phyloP scores from a whole-genome alignment of 163 green algal species.

The Volvox carteri region DNA sequence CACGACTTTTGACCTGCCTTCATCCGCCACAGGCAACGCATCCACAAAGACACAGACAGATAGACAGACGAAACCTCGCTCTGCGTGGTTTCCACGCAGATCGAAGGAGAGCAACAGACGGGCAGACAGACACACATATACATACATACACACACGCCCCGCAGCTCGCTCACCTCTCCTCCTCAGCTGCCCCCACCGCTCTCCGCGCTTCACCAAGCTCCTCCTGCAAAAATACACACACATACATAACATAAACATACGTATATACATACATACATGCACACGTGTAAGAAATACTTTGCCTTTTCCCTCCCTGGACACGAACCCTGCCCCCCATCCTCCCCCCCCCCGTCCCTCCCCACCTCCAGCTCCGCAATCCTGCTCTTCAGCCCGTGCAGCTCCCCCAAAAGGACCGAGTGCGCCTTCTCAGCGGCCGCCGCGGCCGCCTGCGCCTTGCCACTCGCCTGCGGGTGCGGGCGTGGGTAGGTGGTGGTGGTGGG shows the following conservation, averaged over 20 bases:
- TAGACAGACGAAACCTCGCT: too few relatives aligned
- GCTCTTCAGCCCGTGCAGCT: neutral
- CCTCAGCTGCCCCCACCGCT: neutral
- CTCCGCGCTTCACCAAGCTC: neutral
- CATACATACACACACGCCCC: too few relatives aligned
- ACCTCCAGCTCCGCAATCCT: slow-evolving; percentile 21
- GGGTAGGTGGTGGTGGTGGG: too few relatives aligned
- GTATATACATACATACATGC: neutral
- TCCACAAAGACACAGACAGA: too few relatives aligned
- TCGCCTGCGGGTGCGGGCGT: neutral
- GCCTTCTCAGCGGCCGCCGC: slow-evolving; percentile 16
- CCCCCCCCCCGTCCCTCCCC: neutral
- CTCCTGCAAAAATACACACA: neutral
- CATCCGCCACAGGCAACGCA: too few relatives aligned
- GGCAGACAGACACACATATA: too few relatives aligned
- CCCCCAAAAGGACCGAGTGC: neutral
- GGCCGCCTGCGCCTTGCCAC: neutral
- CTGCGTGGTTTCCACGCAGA: too few relatives aligned
- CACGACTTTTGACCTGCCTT: too few relatives aligned
- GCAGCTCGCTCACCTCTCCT: neutral
- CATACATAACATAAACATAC: neutral
- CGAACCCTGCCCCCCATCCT: neutral
- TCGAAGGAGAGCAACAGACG: too few relatives aligned
- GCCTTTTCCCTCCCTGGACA: too few relatives aligned
- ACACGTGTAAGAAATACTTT: neutral